Evolutionary conservation across 495 filamentous ascomycete species (phyloP).

Genomic region (Clavariopsis aquatica): DNA sequence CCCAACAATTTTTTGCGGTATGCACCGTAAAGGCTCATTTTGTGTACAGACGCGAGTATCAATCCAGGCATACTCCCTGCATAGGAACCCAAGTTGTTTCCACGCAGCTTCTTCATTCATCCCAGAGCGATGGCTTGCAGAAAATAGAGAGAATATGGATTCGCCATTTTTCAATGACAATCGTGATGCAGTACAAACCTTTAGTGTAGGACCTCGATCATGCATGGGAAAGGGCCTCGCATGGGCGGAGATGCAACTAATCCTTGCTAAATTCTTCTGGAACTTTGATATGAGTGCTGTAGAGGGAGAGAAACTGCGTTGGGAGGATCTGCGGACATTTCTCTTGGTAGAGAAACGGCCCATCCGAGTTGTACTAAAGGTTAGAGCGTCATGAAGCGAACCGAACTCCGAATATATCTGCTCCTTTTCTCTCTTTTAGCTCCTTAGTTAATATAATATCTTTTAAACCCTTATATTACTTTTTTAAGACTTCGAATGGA

Average conservation of each 20-base stretch:
- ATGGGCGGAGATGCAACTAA: conserved; percentile 36
- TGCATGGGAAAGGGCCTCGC: conserved; percentile 40
- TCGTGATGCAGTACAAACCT: conserved; percentile 33
- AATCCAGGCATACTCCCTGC: conserved; percentile 1
- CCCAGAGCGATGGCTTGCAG: conserved; percentile 40
- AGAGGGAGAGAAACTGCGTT: conserved; percentile 6
- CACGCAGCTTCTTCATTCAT: conserved; percentile 30
- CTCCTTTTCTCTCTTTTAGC: too few species aligned
- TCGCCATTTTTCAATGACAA: conserved; percentile 27
- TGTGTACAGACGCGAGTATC: conserved; percentile 13
- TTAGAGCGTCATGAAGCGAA: too few species aligned
- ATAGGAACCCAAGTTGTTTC: conserved; percentile 33
- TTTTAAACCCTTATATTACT: too few species aligned
- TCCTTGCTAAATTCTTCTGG: conserved; percentile 38
- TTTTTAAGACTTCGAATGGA: too few species aligned
- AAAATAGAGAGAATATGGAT: background rate
- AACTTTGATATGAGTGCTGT: conserved; percentile 33
- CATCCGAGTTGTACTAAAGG: too few species aligned
- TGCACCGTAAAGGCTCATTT: background rate
- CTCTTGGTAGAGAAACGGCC: conserved; percentile 15
- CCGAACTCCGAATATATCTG: too few species aligned
- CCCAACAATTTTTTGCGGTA: background rate
- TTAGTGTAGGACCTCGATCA: conserved; percentile 35
- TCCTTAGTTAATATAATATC: too few species aligned
- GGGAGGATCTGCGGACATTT: conserved; percentile 18